phyloP scores from a whole-genome alignment of 2,329 filamentous ascomycete species.

The Botrytis deweyae region DNA sequence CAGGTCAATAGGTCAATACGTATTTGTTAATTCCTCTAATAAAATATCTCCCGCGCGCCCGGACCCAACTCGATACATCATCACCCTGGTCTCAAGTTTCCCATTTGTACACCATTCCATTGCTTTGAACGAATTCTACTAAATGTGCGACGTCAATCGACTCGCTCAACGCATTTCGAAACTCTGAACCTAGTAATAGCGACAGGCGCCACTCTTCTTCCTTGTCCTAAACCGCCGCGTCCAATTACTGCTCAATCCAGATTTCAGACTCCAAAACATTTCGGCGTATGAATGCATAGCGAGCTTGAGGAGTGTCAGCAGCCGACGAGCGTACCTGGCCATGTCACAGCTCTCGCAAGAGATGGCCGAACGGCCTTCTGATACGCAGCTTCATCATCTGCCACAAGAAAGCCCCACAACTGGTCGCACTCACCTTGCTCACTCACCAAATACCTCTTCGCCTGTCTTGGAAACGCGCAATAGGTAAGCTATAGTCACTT shows the following conservation, averaged over 20 bases:
- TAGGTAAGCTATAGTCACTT: constrained; percentile 31
- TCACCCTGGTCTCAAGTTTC: constrained; percentile 18
- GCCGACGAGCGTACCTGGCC: constrained; percentile 17
- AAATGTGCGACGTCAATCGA: constrained; percentile 38
- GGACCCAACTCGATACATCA: constrained; percentile 21
- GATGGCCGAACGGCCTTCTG: constrained; percentile 33
- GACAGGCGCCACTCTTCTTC: constrained; percentile 27
- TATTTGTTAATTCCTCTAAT: background rate
- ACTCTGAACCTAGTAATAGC: constrained; percentile 31
- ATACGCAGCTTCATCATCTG: constrained; percentile 31
- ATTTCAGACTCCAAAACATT: constrained; percentile 24
- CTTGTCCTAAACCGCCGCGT: constrained; percentile 21
- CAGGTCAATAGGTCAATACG: no score
- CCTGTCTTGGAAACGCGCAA: constrained; percentile 32
- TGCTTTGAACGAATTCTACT: constrained; percentile 29
- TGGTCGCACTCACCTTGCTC: constrained; percentile 31
- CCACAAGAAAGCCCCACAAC: constrained; percentile 36
- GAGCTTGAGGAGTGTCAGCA: constrained; percentile 34
- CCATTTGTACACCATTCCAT: constrained; percentile 21
- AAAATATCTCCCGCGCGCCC: constrained; percentile 10
- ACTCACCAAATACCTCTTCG: constrained; percentile 32
- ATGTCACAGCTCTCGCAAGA: constrained; percentile 34
- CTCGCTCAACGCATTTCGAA: constrained; percentile 35
- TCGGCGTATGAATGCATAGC: constrained; percentile 24
- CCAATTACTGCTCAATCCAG: constrained; percentile 26